These are phyloP conservation scores for Arthrobotrys sinensis DNA, from an alignment of 2,329 filamentous ascomycete genomes.

Conservation along the genomic window DNA sequence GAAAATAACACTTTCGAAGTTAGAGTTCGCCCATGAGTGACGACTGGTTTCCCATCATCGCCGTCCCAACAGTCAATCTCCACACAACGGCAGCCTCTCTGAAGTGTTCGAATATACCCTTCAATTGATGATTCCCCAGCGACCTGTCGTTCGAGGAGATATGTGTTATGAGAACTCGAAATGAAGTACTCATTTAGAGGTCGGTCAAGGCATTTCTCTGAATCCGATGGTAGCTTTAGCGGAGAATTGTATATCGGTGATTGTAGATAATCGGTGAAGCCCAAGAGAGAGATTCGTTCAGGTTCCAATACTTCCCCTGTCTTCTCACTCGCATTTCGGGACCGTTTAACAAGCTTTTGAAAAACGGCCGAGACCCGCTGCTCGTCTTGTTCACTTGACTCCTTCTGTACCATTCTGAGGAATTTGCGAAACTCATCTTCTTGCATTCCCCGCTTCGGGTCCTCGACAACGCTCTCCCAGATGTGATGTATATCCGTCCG, in stretches of 20 bases:
- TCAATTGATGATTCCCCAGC: constrained; percentile 92
- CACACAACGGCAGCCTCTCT: constrained; percentile 91
- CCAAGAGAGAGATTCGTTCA: constrained; percentile 80
- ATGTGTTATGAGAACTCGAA: constrained; percentile 98
- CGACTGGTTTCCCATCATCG: constrained; percentile 85
- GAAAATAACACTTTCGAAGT: constrained; percentile 90
- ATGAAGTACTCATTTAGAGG: constrained; percentile 98
- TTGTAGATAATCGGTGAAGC: constrained; percentile 82
- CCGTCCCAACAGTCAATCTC: constrained; percentile 99
- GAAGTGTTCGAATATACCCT: constrained; percentile 90
- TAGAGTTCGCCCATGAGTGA: constrained; percentile 90
- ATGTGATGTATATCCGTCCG: constrained; percentile 84
- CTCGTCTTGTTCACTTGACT: constrained; percentile 79
- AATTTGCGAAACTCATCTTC: constrained; percentile 82
- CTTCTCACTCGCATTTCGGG: constrained; percentile 70
- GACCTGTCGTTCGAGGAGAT: constrained; percentile 91
- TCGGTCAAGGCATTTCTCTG: constrained; percentile 75
- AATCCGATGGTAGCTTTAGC: constrained; percentile 71
- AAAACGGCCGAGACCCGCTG: constrained; percentile 81
- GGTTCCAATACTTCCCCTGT: constrained; percentile 68
- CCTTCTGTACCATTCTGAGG: constrained; percentile 79
- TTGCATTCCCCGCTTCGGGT: constrained; percentile 77
- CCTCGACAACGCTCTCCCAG: constrained; percentile 75
- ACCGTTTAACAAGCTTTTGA: constrained; percentile 76
- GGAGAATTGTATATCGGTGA: constrained; percentile 79